These are phyloP conservation scores for Blastocystis sp. DNA, from an alignment of 352 stramenopile genomes.

Conservation along the genomic window DNA sequence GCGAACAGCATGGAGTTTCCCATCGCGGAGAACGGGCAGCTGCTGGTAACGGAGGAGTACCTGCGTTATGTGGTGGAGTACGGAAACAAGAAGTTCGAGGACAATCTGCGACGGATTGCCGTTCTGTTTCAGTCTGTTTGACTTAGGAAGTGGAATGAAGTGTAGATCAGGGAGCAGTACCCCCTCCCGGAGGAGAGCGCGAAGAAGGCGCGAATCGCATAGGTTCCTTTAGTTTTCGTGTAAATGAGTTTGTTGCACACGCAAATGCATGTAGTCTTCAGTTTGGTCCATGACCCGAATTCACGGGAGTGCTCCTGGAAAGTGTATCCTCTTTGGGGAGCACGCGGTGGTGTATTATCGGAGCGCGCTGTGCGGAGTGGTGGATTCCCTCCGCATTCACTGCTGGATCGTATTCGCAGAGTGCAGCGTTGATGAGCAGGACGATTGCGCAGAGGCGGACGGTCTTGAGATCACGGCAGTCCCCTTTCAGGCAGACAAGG, in stretches of 20 bases:
- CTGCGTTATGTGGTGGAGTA: slow-evolving; percentile 48
- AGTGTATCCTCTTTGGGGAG: slow-evolving; percentile 84
- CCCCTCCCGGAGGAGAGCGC: not conserved
- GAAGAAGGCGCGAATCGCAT: not conserved
- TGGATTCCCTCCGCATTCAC: slow-evolving; percentile 6
- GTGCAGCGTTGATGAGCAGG: no score
- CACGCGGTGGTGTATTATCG: slow-evolving; percentile 83
- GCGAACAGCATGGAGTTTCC: no score
- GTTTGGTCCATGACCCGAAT: no score
- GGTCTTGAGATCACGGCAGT: not conserved
- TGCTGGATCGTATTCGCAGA: slow-evolving; percentile 8
- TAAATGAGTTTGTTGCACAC: not conserved
- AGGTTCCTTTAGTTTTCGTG: not conserved
- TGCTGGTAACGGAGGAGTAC: slow-evolving; percentile 77
- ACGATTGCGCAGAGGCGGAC: not conserved
- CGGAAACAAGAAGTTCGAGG: slow-evolving; percentile 36
- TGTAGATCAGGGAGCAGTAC: not conserved
- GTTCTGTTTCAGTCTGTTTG: slow-evolving; percentile 48
- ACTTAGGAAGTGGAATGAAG: not conserved
- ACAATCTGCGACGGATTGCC: slow-evolving; percentile 32
- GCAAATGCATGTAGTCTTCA: no score
- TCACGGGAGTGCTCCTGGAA: slow-evolving; percentile 76
- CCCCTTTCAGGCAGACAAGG: not conserved
- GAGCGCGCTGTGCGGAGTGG: slow-evolving; percentile 1
- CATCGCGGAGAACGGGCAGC: slow-evolving; percentile 75